These are phyloP conservation scores for Dothiorella sarmentorum DNA, from an alignment of 2,329 filamentous ascomycete species.

Conservation along the genomic window DNA sequence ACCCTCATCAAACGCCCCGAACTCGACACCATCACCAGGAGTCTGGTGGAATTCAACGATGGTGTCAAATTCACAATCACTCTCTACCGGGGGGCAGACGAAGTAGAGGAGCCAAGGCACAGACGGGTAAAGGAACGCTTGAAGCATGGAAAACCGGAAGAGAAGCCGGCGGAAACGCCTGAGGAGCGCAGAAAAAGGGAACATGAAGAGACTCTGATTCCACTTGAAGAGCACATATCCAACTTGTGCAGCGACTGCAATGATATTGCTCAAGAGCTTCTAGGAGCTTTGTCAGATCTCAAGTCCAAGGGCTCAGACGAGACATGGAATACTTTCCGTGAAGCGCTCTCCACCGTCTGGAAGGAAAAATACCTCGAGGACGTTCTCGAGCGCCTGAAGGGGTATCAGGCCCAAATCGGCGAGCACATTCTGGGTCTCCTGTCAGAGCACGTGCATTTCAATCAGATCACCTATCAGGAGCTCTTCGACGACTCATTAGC, in stretches of 20 bases:
- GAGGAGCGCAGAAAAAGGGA: background rate
- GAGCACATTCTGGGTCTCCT: conserved; percentile 20
- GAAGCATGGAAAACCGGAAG: background rate
- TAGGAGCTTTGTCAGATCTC: conserved; percentile 1
- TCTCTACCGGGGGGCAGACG: background rate
- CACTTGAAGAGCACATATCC: background rate
- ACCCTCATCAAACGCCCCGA: background rate
- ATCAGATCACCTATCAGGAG: background rate
- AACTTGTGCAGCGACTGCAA: conserved; percentile 3
- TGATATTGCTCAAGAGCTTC: background rate
- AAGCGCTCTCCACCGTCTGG: conserved; percentile 3
- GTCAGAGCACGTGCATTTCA: conserved; percentile 5
- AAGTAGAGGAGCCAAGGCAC: background rate
- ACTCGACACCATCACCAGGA: conserved; percentile 1
- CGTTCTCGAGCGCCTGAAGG: background rate
- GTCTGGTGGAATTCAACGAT: conserved; percentile 4
- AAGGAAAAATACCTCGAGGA: background rate
- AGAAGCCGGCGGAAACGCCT: background rate
- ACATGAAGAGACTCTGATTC: background rate
- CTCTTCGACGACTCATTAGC: background rate
- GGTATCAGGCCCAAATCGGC: conserved; percentile 16
- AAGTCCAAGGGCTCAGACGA: background rate
- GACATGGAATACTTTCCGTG: conserved; percentile 7
- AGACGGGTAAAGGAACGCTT: background rate
- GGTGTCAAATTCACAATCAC: conserved; percentile 4